Evolutionary conservation across 1,284 basidiomycete genomes (phyloP).

Genomic region (Ustilago loliicola): DNA sequence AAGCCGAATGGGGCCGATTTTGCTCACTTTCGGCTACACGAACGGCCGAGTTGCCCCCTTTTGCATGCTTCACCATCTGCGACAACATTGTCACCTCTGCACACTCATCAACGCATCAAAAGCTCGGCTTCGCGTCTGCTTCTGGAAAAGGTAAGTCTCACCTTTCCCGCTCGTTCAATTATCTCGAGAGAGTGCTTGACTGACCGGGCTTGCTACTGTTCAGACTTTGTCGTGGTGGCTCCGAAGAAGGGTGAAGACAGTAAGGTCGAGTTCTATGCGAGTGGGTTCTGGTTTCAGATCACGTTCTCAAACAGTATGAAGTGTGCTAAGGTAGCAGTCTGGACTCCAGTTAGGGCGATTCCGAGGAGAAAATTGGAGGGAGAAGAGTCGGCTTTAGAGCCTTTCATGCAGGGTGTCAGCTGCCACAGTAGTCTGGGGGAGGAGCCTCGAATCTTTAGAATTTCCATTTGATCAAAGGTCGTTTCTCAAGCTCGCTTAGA

Average conservation of each 20-base stretch:
- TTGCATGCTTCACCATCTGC: conserved; percentile 32
- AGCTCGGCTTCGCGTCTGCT: conserved; percentile 26
- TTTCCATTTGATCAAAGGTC: not conserved
- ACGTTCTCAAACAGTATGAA: conserved; percentile 9
- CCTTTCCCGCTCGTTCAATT: not conserved
- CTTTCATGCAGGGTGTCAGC: conserved; percentile 14
- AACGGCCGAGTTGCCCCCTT: conserved; percentile 5
- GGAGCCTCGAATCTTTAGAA: not conserved
- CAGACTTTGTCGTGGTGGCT: conserved; percentile 33
- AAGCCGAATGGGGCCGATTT: conserved; percentile 23
- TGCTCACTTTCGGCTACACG: conserved; percentile 8
- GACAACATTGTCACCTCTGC: conserved; percentile 23
- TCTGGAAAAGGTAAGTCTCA: conserved; percentile 32
- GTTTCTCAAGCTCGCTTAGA: too few relatives aligned
- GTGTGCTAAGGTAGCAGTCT: conserved; percentile 19
- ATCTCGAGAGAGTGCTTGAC: not conserved
- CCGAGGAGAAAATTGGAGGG: conserved; percentile 2
- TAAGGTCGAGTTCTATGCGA: conserved; percentile 29
- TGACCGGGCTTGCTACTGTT: not conserved
- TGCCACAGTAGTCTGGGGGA: not conserved
- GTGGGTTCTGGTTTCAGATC: conserved; percentile 26
- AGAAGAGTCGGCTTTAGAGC: conserved; percentile 27
- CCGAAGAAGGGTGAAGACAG: conserved; percentile 14
- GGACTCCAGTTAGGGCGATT: conserved; percentile 14
- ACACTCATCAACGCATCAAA: conserved; percentile 15